Evolutionary conservation across 768 basidiomycete species (phyloP).

Genomic region (Russula compacta): DNA sequence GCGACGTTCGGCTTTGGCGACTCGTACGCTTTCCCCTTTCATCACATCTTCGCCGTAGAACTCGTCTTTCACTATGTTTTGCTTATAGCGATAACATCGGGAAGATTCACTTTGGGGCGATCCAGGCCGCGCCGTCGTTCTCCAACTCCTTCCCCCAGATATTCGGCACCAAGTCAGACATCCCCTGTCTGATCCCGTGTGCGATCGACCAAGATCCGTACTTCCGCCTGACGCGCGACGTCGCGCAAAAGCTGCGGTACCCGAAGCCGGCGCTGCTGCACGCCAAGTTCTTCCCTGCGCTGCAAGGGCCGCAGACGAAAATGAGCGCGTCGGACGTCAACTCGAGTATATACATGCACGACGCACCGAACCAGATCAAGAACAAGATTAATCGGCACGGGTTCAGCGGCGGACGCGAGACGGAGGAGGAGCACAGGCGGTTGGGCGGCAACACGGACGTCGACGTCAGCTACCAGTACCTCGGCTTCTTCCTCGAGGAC

Average conservation of each 20-base stretch:
- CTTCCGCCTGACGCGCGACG: conserved; percentile 96
- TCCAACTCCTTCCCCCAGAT: conserved; percentile 99
- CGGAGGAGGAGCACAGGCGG: conserved; percentile 87
- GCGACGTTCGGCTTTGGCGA: conserved; percentile 96
- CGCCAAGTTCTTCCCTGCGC: conserved; percentile 95
- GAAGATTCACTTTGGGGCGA: conserved; percentile 90
- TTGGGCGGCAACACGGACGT: conserved; percentile 90
- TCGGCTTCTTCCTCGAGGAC: conserved; percentile 92
- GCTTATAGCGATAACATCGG: conserved; percentile 88
- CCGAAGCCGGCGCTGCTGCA: conserved; percentile 90
- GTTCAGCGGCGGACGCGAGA: conserved; percentile 91
- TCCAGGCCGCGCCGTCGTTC: conserved; percentile 95
- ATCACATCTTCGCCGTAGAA: neutral
- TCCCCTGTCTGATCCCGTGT: conserved; percentile 93
- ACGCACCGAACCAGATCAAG: conserved; percentile 88
- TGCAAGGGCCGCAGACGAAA: conserved; percentile 97
- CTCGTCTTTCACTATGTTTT: neutral
- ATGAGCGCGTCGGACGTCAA: conserved; percentile 97
- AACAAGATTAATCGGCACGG: conserved; percentile 96
- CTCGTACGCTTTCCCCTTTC: conserved; percentile 49
- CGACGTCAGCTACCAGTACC: conserved; percentile 91
- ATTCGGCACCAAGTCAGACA: conserved; percentile 70
- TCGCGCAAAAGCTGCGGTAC: conserved; percentile 89
- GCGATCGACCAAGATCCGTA: conserved; percentile 98
- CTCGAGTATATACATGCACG: conserved; percentile 93